Evolutionary conservation across 169 alveolate genomes (phyloP).

Genomic region (Eimeria sp.): DNA sequence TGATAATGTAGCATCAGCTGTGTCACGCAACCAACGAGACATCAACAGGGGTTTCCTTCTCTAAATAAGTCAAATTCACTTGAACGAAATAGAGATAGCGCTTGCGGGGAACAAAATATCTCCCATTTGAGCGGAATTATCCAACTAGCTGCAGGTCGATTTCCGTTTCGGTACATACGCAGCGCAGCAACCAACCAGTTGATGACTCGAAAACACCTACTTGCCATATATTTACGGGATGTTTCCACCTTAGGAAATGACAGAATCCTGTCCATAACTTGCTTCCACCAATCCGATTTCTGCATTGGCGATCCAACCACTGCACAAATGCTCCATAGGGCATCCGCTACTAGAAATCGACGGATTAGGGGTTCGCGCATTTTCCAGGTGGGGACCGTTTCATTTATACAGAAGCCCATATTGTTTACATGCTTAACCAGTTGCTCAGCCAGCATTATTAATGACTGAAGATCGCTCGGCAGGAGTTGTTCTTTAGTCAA

Average conservation of each 20-base stretch:
- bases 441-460: neutral
- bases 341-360: conserved; percentile 10
- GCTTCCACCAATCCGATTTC: neutral
- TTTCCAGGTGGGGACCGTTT: neutral
- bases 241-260: neutral
- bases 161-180: neutral
- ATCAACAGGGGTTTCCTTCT: neutral
- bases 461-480: neutral
- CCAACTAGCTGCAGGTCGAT: neutral
- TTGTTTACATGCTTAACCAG: neutral
- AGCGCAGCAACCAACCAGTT: neutral
- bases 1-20: neutral
- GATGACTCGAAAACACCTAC: neutral
- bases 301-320: conserved; percentile 34
- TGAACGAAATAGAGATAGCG: neutral
- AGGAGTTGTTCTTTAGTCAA: neutral
- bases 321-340: conserved; percentile 17
- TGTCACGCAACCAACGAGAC: neutral
- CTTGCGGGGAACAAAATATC: neutral
- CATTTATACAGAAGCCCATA: neutral
- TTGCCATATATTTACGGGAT: neutral
- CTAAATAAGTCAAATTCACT: neutral
- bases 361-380: neutral
- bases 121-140: neutral
- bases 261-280: neutral